Base-by-base conservation (phyloP, 2,329 filamentous ascomycete species). In the Chaetothyriales sp. region DNA sequence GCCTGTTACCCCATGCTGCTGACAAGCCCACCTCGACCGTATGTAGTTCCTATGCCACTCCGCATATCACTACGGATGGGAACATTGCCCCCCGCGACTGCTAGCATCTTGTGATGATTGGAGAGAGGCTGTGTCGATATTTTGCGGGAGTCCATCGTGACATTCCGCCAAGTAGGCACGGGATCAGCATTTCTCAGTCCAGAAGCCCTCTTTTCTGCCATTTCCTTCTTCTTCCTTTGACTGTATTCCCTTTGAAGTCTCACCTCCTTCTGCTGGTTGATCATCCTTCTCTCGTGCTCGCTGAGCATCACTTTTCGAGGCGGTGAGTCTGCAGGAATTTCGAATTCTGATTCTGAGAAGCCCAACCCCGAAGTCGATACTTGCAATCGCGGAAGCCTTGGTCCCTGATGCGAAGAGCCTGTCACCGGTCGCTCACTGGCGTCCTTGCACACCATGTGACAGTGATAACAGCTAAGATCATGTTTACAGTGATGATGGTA, bases 261-360 rank as follows among this genome's bases (percentile, higher is more conserved):
- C 7, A 62, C 53, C 45, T 62, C 60, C 54, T 53, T 56, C 37
- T 58, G 50, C 29, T 57, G 60, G 44, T 56, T 51, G 43, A 62
- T 59, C 58, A 61, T 58, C 45, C 57, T 60, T 9, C 58, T 49
- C 44, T 61, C 60, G 6, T 56, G 51, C 47, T 62, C 59, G 49
- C 59, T 61, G 3, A 60, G 52, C 59, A 61, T 62, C 10, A 60
- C 60, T 40, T 62, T 62, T 40, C 53, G 52, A 43, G 56, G 58
- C 18, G 60, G 58, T 7, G 58, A 59, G 43, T 62, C 59, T 29
- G 55, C 40, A 28, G 58, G 54, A 19, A 61, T 52, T 43, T 59
- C 58, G 46, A 61, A 61, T 47, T 62, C 59, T 5, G 60, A 56
- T 33, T 62, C 60, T 7, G 59, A 60, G 37, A 62, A 61, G 6